Base-by-base conservation (phyloP, 2,329 filamentous ascomycete genomes). In the Stagonosporopsis chrysanthemi region DNA sequence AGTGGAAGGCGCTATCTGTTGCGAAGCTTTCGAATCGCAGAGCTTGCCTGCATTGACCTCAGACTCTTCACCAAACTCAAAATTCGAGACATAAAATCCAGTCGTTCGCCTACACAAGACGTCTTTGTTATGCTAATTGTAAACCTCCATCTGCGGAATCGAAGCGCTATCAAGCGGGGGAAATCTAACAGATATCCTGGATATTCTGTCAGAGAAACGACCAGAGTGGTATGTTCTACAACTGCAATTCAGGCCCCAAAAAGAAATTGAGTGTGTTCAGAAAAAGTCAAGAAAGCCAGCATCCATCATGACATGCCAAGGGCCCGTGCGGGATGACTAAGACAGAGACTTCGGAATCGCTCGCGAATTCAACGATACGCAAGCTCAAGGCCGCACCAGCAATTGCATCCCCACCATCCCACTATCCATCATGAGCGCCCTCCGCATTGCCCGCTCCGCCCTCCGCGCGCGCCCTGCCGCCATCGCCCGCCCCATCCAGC, bases 361-460 rank as follows among this genome's bases (percentile, higher is more conserved):
- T 66, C 66, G 56, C 61, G 65, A 60, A 64, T 67, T 65, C 64
- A 56, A 64, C 64, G 58, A 58, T 61, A 61, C 49, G 63, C 54
- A 65, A 69, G 65, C 65, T 68, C 62, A 59, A 64, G 65, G 68
- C 62, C 65, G 63, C 60, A 57, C 68, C 67, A 72, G 72, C 72
- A 63, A 76, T 76, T 76, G 73, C 70, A 75, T 75, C 71, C 62
- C 63, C 70, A 60, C 67, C 69, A 73, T 67, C 61, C 67, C 66
- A 63, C 61, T 55, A 67, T 71, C 62, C 75, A 76, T 75, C 82
- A 98, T 98, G 94, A 97, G 92, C 88, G 90, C 92, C 80, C 83
- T 97, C 82, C 92, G 93, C 82, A 85, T 97, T 81, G 91, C 92
- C 84, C 90, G 94, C 81, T 87, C 88, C 81, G 94, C 92, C 83